A percentile compares a stretch with the other conserved stretches of the same genome.
Conservation (phyloP, 495 filamentous ascomycete species). For the Filosporella fistucella region DNA sequence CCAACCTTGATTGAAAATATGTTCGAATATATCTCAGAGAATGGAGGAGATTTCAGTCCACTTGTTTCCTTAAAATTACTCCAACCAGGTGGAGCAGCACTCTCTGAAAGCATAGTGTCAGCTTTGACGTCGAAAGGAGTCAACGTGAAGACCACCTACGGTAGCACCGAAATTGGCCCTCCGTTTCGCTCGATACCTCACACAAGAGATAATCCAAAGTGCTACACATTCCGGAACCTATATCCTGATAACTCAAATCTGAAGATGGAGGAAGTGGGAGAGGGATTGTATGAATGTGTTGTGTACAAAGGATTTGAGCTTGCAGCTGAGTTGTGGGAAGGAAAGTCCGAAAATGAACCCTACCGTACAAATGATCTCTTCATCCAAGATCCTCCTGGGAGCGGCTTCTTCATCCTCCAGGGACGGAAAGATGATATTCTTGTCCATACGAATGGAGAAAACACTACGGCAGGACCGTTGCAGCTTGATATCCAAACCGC, state of each 20-base stretch:
- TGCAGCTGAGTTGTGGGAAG: slow-evolving; percentile 23
- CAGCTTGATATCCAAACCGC: slow-evolving; percentile 23
- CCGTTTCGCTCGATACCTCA: slow-evolving; percentile 23
- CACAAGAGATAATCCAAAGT: slow-evolving; percentile 12
- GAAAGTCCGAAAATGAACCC: slow-evolving; percentile 14
- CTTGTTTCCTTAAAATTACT: slow-evolving; percentile 20
- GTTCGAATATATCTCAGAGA: slow-evolving; percentile 20
- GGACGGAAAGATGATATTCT: slow-evolving; percentile 24
- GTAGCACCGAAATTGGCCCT: slow-evolving; percentile 25
- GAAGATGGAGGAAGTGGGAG: slow-evolving; percentile 22
- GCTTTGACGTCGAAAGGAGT: slow-evolving; percentile 16
- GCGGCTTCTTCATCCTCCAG: slow-evolving; percentile 17
- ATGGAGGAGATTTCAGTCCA: slow-evolving; percentile 20
- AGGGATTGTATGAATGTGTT: slow-evolving; percentile 19
- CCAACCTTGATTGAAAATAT: slow-evolving; percentile 24
- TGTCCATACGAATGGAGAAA: slow-evolving; percentile 24
- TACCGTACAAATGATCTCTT: slow-evolving; percentile 24
- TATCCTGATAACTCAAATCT: slow-evolving; percentile 21
- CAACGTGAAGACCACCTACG: slow-evolving; percentile 25
- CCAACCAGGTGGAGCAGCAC: slow-evolving; percentile 23
- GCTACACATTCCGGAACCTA: slow-evolving; percentile 22
- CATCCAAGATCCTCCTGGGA: slow-evolving; percentile 23
- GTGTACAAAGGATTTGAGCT: slow-evolving; percentile 24
- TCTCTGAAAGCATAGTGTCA: slow-evolving; percentile 18
- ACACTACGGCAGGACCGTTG: slow-evolving; percentile 18